Percentiles rank a stretch among this genome's conserved stretches.
phyloP scores from a whole-genome alignment of 2,329 filamentous ascomycete species.

The Aspergillus tanneri region DNA sequence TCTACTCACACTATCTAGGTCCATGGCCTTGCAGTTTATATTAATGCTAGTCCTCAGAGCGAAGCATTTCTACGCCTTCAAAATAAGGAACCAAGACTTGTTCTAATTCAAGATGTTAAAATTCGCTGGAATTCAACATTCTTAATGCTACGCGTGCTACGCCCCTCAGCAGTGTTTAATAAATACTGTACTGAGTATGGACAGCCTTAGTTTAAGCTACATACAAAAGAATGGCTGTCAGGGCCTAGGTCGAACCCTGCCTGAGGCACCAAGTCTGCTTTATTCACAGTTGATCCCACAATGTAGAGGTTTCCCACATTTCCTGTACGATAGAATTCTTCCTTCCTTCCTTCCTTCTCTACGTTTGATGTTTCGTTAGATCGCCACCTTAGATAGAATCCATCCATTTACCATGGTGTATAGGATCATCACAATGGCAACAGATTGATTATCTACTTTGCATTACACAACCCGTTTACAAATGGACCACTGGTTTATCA shows the following conservation, averaged over 20 bases:
- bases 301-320: too few relatives aligned
- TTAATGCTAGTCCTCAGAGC: neutral
- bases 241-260: too few relatives aligned
- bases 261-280: too few relatives aligned
- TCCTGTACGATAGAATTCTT: too few relatives aligned
- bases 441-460: neutral
- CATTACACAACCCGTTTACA: constrained; percentile 21
- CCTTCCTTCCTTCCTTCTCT: too few relatives aligned
- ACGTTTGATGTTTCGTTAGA: too few relatives aligned
- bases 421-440: too few relatives aligned
- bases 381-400: too few relatives aligned
- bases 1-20: neutral
- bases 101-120: neutral
- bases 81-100: neutral
- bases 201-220: neutral
- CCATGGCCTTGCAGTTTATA: neutral
- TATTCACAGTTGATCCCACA: too few relatives aligned
- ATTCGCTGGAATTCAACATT: neutral
- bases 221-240: too few relatives aligned
- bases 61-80: neutral
- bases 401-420: too few relatives aligned
- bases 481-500: constrained; percentile 12
- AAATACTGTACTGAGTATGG: neutral
- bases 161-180: neutral
- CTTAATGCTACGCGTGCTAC: neutral